Conservation (phyloP, 495 filamentous ascomycete species). For the Penicilliopsis zonata region DNA sequence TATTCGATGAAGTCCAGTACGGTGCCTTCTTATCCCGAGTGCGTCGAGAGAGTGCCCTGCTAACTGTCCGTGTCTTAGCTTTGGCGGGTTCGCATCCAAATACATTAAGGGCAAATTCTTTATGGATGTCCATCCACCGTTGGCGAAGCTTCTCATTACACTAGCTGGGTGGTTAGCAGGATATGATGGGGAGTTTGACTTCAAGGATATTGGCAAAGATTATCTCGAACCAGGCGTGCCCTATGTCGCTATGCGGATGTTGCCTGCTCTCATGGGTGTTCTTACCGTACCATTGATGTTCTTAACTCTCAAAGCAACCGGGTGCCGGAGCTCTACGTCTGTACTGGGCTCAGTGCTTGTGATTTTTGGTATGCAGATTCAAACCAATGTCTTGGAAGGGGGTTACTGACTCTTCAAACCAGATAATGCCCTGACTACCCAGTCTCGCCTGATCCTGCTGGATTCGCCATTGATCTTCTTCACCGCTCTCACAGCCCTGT, state of each 20-base stretch:
- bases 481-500: slow-evolving; percentile 81
- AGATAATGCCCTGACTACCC: slow-evolving; percentile 94
- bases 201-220: slow-evolving; percentile 99
- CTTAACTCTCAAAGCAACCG: slow-evolving; percentile 81
- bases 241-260: slow-evolving; percentile 93
- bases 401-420: slow-evolving; percentile 5
- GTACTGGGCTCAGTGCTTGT: slow-evolving; percentile 72
- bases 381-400: slow-evolving; percentile 1
- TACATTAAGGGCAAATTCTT: slow-evolving; percentile 99
- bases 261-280: slow-evolving; percentile 81
- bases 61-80: slow-evolving; percentile 37
- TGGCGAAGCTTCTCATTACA: slow-evolving; percentile 91
- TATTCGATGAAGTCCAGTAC: slow-evolving; percentile 99
- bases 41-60: slow-evolving; percentile 4
- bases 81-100: slow-evolving; percentile 94
- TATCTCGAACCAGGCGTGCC: slow-evolving; percentile 90
- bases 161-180: slow-evolving; percentile 92
- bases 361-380: slow-evolving; percentile 61
- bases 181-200: slow-evolving; percentile 92
- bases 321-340: slow-evolving; percentile 76
- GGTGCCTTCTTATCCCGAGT: slow-evolving; percentile 13
- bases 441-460: slow-evolving; percentile 88
- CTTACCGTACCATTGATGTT: slow-evolving; percentile 84
- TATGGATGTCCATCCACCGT: slow-evolving; percentile 98
- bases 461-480: slow-evolving; percentile 91